These are phyloP conservation scores for Carex myosuroides DNA, from an alignment of 176 grass and related monocot genomes.

Conservation along the genomic window DNA sequence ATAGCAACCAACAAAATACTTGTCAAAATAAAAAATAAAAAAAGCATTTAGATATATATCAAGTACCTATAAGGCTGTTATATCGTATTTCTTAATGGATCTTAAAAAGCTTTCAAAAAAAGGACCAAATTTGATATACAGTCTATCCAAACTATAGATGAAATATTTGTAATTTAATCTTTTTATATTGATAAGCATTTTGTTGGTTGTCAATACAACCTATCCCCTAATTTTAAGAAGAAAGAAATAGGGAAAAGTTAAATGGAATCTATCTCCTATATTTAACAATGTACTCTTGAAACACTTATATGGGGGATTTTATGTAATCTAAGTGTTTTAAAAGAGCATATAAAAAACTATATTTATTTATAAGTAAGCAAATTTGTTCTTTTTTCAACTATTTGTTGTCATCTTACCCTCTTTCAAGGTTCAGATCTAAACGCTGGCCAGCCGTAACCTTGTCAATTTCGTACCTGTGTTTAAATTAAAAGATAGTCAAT, in stretches of 20 bases:
- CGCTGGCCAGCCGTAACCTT: conserved; percentile 41
- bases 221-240: not conserved
- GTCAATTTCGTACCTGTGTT: conserved; percentile 40
- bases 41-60: not conserved
- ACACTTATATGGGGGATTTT: too few species aligned
- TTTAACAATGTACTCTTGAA: too few species aligned
- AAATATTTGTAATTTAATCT: not conserved
- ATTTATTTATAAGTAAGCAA: not conserved
- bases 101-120: not conserved
- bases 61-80: not conserved
- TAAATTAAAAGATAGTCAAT: conserved; percentile 10
- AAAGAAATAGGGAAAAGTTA: too few species aligned
- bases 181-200: not conserved
- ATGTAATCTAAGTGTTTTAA: not conserved
- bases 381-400: not conserved
- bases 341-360: not conserved
- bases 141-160: not conserved
- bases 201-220: not conserved
- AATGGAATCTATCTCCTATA: too few species aligned
- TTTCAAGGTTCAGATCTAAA: conserved; percentile 52
- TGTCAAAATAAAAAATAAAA: not conserved
- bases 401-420: conserved; percentile 25
- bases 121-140: not conserved
- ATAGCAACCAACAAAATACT: not conserved
- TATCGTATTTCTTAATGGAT: not conserved